A percentile compares a stretch with the other conserved stretches of the same genome.
phyloP scores from a whole-genome alignment of 2,329 filamentous ascomycete genomes.

The Colletotrichum sp. region DNA sequence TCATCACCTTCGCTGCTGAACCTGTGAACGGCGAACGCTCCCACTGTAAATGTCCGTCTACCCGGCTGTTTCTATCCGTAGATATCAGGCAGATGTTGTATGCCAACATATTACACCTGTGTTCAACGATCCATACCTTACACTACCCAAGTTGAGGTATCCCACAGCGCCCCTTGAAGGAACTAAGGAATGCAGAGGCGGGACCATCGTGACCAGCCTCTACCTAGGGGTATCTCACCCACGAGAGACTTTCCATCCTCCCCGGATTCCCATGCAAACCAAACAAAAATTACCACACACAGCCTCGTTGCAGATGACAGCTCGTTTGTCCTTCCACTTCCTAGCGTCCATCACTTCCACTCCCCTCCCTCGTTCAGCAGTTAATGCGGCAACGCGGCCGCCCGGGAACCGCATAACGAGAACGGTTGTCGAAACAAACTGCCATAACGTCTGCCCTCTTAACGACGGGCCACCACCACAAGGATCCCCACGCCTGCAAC shows the following conservation, averaged over 20 bases:
- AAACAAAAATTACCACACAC: not conserved
- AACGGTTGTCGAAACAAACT: slow-evolving; percentile 18
- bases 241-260: not conserved
- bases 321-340: not conserved
- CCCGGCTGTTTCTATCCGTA: not conserved
- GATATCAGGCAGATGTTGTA: not conserved
- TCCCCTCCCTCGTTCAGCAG: not conserved
- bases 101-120: not conserved
- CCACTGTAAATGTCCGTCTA: not conserved
- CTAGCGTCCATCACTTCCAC: not conserved
- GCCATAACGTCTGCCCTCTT: not conserved
- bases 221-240: not conserved
- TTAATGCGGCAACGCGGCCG: not conserved
- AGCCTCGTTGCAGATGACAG: not conserved
- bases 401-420: not conserved
- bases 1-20: not conserved
- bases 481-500: not conserved
- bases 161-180: not conserved
- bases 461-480: not conserved
- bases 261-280: not conserved
- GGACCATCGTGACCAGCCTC: not conserved
- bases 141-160: not conserved
- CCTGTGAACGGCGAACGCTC: not conserved
- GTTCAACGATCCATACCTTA: not conserved
- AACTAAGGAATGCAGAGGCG: not conserved